These are phyloP conservation scores for Polygonum aviculare DNA, from an alignment of 148 eudicot genomes.

Conservation along the genomic window DNA sequence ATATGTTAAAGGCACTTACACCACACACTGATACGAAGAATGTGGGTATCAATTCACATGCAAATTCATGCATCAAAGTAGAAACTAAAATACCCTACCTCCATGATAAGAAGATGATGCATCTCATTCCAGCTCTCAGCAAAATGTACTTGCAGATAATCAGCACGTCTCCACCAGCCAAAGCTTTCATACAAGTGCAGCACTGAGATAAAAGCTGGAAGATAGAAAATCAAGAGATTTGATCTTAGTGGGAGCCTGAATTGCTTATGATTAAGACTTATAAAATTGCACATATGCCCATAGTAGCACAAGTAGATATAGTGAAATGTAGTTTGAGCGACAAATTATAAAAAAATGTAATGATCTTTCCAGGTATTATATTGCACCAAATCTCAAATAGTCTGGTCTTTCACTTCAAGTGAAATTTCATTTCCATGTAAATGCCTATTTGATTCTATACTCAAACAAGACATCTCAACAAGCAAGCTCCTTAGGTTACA, in stretches of 20 bases:
- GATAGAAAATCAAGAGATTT: background rate
- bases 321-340: background rate
- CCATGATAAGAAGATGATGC: slow-evolving; percentile 99
- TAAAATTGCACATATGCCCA: background rate
- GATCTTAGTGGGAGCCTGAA: slow-evolving; percentile 2
- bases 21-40: background rate
- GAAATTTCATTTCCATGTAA: background rate
- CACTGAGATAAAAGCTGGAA: slow-evolving; percentile 87
- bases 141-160: slow-evolving; percentile 95
- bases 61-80: background rate
- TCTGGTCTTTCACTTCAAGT: background rate
- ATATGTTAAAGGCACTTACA: background rate
- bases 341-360: background rate
- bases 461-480: background rate
- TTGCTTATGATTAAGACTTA: background rate
- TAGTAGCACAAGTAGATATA: background rate
- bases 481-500: background rate
- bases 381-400: background rate
- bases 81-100: slow-evolving; percentile 35
- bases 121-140: slow-evolving; percentile 99
- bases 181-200: slow-evolving; percentile 92
- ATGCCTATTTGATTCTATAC: background rate
- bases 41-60: background rate
- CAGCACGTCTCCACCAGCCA: slow-evolving; percentile 99
- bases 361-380: background rate